Conservation (phyloP, 768 basidiomycete species). For the Suillus decipiens region DNA sequence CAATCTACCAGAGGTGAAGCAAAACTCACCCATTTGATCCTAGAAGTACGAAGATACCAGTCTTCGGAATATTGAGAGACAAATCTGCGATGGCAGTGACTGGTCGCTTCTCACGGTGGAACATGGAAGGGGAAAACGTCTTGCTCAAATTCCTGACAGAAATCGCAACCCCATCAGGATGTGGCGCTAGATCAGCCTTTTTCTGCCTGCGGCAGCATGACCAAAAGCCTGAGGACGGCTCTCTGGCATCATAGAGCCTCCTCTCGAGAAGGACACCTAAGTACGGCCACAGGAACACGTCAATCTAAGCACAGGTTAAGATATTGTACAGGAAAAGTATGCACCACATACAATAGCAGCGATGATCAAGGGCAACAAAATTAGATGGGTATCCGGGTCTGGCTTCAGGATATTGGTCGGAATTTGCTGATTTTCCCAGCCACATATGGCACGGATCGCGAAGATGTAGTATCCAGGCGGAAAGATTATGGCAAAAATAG, state of each 20-base stretch:
- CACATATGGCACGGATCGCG: conserved; percentile 63
- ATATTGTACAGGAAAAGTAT: background rate
- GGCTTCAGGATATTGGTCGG: conserved; percentile 54
- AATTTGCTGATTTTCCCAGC: conserved; percentile 62
- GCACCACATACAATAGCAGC: conserved; percentile 56
- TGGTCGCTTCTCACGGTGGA: conserved; percentile 44
- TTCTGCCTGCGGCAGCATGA: conserved; percentile 21
- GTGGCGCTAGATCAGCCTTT: conserved; percentile 20
- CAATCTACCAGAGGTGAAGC: background rate
- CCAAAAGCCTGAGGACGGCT: conserved; percentile 34
- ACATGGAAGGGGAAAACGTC: conserved; percentile 51
- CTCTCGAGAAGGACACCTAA: conserved; percentile 62
- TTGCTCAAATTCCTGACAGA: conserved; percentile 63
- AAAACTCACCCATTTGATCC: conserved; percentile 65
- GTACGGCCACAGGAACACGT: conserved; percentile 75
- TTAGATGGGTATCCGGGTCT: conserved; percentile 61
- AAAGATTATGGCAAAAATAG: conserved; percentile 69
- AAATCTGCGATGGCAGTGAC: conserved; percentile 70
- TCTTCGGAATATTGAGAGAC: conserved; percentile 66
- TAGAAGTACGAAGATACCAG: conserved; percentile 75
- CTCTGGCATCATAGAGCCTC: conserved; percentile 58
- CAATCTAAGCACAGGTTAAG: conserved; percentile 44
- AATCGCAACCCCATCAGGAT: conserved; percentile 51
- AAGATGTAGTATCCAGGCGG: conserved; percentile 80
- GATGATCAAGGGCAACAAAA: conserved; percentile 59